Evolutionary conservation across 2,329 filamentous ascomycete genomes (phyloP), one percentile per base, ranked within the genome.

Genomic region (Malbranchea cinnamomea): DNA sequence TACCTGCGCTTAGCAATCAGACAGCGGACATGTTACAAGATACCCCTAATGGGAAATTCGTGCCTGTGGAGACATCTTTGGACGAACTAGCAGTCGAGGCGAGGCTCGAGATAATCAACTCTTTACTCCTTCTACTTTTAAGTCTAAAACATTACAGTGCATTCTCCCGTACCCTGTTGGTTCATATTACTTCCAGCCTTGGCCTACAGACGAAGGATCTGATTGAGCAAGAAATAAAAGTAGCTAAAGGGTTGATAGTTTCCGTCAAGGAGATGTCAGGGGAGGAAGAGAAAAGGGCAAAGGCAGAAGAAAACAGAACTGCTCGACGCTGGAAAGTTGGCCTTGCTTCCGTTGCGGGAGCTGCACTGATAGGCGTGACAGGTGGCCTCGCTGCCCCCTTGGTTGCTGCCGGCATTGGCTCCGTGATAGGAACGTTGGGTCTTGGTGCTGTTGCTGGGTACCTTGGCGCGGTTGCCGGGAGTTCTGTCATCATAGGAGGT

Each of bases 321-420:
- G 54, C 67, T 11, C 66, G 75, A 25, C 74, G 75, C 49, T 80
- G 74, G 70, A 84, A 84, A 49, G 83, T 94, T 12, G 83, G 85
- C 0, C 63, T 94, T 15, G 87, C 85, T 0, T 81, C 79, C 6
- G 82, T 91, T 0, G 84, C 82, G 0, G 87, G 87, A 7, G 87
- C 87, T 2, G 81, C 80, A 0, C 61, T 93, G 2, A 85, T 94
- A n/a, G 74, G 74, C 6, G 70, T 80, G 3, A 93, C 84, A 0
- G 78, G 78, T 16, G 78, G 78, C 18, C 68, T 94, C 6, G 78
- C 82, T 6, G 73, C 78, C 1, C 76, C 83, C 1, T 62, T 95
- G 2, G 68, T 81, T 9, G 75, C 74, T 12, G 82, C 79, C 6
- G 81, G 82, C 1, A 66, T 95, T 23, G 85, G 85, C 14, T 75